Percentiles rank a stretch among this genome's conserved stretches.
phyloP scores from a whole-genome alignment of 768 basidiomycete species.

The Leccinum pellstonianum region DNA sequence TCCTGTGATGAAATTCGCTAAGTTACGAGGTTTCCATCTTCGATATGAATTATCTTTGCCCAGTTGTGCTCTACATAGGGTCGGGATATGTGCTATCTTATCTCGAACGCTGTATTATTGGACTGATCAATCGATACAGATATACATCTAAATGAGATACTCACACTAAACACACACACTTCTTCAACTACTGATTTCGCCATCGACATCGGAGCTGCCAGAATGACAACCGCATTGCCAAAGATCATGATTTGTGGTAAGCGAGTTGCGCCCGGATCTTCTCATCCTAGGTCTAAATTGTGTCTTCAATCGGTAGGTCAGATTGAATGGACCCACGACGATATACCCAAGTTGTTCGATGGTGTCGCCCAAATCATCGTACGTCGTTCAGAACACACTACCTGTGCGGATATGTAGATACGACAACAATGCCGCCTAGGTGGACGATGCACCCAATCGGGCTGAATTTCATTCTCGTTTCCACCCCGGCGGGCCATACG shows the following conservation, averaged over 20 bases:
- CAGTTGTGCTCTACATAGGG: too few relatives aligned
- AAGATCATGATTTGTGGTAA: conserved; percentile 34
- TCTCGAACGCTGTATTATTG: too few relatives aligned
- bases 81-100: too few relatives aligned
- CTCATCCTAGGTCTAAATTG: background rate
- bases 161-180: too few relatives aligned
- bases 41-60: too few relatives aligned
- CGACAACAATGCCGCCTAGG: conserved; percentile 5
- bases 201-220: background rate
- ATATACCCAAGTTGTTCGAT: conserved; percentile 58
- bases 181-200: too few relatives aligned
- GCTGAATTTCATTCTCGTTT: conserved; percentile 47
- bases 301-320: conserved; percentile 39
- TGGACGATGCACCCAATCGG: conserved; percentile 43
- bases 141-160: too few relatives aligned
- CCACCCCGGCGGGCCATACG: conserved; percentile 45
- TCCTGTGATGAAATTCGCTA: too few relatives aligned
- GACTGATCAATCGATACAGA: too few relatives aligned
- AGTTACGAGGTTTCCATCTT: too few relatives aligned
- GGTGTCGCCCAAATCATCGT: conserved; percentile 75
- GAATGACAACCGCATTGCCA: conserved; percentile 15
- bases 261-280: background rate
- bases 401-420: too few relatives aligned
- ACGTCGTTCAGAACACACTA: conserved; percentile 29
- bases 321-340: conserved; percentile 77